Evolutionary conservation across 106 monocot genomes (phyloP), one percentile per base, ranked within the genome.

Genomic region (Dendrobium nobile): DNA sequence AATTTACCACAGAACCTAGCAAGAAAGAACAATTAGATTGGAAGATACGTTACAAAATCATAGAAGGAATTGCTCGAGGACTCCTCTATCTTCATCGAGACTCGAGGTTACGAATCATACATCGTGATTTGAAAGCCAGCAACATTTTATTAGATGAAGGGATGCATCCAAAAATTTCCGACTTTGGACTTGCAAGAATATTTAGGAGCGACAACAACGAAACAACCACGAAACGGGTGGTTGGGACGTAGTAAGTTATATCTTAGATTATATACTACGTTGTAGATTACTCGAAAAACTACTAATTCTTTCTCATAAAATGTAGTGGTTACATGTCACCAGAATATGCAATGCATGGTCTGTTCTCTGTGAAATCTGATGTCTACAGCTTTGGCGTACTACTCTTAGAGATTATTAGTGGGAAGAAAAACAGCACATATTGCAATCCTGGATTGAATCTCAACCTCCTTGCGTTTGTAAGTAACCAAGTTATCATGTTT

Each of bases 301-400:
- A 45, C 45, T 45, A 45, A 45, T 9, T 45, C 45, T 45, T 9
- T 45, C 8, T 7, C 45, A 45, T 45, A 45, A 45, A 7, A 7
- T 65, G 7, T n/a, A 65, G 65, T 33, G 84, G 79, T 15, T 84
- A 84, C 55, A 84, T 84, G 83, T 78, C 83, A 56, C 83, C 78
- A 6, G 83, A 83, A 26, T 83, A 83, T 73, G 83, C 72, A 43
- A 42, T 78, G 37, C 68, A 72, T 8, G 78, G 83, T 5, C 1
- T 10, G 7, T 58, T 72, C 72, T 83, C 83, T 2, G 54, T 41
- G 18, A 83, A 83, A 41, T 78, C 78, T 41, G 83, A 83, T 83
- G 78, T 83, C 40, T 83, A 64, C 27, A 83, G 78, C 54, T 83
- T 78, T 10, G 83, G 83, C 1, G 72, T 83, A 40, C 20, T 83